Conservation (phyloP, 2,329 filamentous ascomycete species). For the Xylariaceae sp. region DNA sequence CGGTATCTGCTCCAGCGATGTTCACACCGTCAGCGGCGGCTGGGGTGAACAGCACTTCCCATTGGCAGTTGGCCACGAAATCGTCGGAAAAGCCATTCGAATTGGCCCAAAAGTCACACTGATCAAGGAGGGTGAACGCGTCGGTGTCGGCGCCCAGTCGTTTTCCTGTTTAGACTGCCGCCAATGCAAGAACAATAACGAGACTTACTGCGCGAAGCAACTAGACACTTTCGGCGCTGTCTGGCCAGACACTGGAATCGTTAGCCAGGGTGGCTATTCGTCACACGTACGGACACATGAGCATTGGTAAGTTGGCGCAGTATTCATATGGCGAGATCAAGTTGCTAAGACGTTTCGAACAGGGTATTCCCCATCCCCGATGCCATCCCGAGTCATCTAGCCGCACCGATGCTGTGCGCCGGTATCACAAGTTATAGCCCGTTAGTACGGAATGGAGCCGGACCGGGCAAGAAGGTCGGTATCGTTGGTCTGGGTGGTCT, state of each 20-base stretch:
- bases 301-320: constrained; percentile 49
- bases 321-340: background rate
- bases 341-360: constrained; percentile 2
- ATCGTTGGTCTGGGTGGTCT: constrained; percentile 69
- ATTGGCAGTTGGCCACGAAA: constrained; percentile 62
- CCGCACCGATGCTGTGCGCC: constrained; percentile 79
- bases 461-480: constrained; percentile 73
- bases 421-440: constrained; percentile 77
- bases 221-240: constrained; percentile 55
- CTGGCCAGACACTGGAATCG: constrained; percentile 56
- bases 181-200: constrained; percentile 60
- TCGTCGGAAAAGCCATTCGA: constrained; percentile 62
- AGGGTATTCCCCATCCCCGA: constrained; percentile 72
- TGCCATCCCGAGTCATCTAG: constrained; percentile 54
- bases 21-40: constrained; percentile 64
- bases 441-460: constrained; percentile 67
- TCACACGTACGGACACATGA: constrained; percentile 68
- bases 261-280: constrained; percentile 57
- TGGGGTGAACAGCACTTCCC: constrained; percentile 45
- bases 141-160: constrained; percentile 64
- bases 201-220: constrained; percentile 62
- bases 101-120: constrained; percentile 61
- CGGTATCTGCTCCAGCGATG: constrained; percentile 68
- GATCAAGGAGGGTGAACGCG: constrained; percentile 56
- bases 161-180: constrained; percentile 60